Evolutionary conservation across 225 moss, liverwort and hornwort species (phyloP), one percentile per base, ranked within the genome.

Genomic region (Bryum argenteum): DNA sequence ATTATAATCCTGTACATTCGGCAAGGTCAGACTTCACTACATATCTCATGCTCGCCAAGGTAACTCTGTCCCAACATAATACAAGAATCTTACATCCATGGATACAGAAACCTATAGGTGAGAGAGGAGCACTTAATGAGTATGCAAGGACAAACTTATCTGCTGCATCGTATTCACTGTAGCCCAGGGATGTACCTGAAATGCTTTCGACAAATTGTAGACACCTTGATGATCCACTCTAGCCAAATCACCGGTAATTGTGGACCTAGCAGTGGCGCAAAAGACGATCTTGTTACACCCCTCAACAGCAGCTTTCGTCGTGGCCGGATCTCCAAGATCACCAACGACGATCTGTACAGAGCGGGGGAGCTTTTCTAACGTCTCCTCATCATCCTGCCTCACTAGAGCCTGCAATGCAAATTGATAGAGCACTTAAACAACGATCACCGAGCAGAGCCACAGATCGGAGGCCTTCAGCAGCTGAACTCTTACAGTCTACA

Each of bases 271-370:
- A 62, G 89, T 69, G 17, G 94, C 94, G 56, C 94, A 95, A 65
- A 87, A 95, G 58, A 91, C 78, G 37, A 95, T 92, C 79, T 95
- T 95, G 47, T 91, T 95, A 78, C 94, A 95, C 16, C 94, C 94
- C 61, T 85, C 87, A 16, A 95, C 92, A 23, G 94, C 90, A 16
- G 57, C 76, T 69, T 90, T 91, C 72, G 90, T 70, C 21, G 91
- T 79, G 33, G 80, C 82, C 9, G 91, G 77, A 55, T 95, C 91
- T 62, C 94, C 94, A 33, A 95, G 73, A 56, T 95, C 94, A 14
- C 91, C 91, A 37, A 80, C 72, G 4, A 90, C 75, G 67, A 95
- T 87, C 79, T 95, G 89, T 45, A 95, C 90, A 41, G 90, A 90
- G 54, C 94, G 85, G 13, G 94, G 94, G 16, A 95, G 77, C 83